Percentiles rank a stretch among this genome's conserved stretches.
Evolutionary conservation across 2,329 filamentous ascomycete genomes (phyloP).

Genomic region (Venturia aucupariae): DNA sequence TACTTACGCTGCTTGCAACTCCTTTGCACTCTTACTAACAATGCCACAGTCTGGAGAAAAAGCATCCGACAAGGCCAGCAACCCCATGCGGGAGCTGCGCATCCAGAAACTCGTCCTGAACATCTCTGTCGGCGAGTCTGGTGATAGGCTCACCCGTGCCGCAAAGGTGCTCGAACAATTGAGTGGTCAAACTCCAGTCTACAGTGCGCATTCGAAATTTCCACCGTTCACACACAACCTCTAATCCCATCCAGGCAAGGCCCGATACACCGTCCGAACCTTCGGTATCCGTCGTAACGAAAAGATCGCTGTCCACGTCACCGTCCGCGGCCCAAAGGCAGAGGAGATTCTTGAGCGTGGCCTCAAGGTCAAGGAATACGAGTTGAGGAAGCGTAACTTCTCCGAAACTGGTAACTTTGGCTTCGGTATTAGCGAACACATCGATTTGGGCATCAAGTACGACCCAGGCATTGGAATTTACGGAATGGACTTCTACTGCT

Average conservation of each 20-base stretch:
- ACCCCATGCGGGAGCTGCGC: slow-evolving; percentile 99
- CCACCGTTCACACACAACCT: slow-evolving; percentile 8
- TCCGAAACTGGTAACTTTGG: slow-evolving; percentile 99
- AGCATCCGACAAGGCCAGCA: slow-evolving; percentile 64
- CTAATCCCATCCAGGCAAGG: slow-evolving; percentile 62
- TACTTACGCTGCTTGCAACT: slow-evolving; percentile 18
- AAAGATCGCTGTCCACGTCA: slow-evolving; percentile 99
- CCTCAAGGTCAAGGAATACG: slow-evolving; percentile 99
- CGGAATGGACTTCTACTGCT: slow-evolving; percentile 99
- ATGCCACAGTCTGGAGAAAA: slow-evolving; percentile 26
- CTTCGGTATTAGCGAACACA: slow-evolving; percentile 99
- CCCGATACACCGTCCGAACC: slow-evolving; percentile 99
- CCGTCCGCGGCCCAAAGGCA: slow-evolving; percentile 96
- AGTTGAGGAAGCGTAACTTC: slow-evolving; percentile 99
- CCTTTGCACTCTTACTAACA: slow-evolving; percentile 20
- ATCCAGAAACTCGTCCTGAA: slow-evolving; percentile 98
- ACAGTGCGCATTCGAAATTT: slow-evolving; percentile 60
- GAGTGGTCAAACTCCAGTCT: slow-evolving; percentile 98
- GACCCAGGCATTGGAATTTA: slow-evolving; percentile 97
- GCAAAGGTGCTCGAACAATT: slow-evolving; percentile 99
- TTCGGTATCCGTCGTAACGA: slow-evolving; percentile 99
- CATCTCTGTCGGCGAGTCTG: slow-evolving; percentile 99
- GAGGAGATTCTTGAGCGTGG: slow-evolving; percentile 99
- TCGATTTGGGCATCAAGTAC: slow-evolving; percentile 99
- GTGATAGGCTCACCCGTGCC: slow-evolving; percentile 99